Evolutionary conservation across 306 rosid genomes (phyloP), one percentile per base, ranked within the genome.

Genomic region (Begonia masoniana): DNA sequence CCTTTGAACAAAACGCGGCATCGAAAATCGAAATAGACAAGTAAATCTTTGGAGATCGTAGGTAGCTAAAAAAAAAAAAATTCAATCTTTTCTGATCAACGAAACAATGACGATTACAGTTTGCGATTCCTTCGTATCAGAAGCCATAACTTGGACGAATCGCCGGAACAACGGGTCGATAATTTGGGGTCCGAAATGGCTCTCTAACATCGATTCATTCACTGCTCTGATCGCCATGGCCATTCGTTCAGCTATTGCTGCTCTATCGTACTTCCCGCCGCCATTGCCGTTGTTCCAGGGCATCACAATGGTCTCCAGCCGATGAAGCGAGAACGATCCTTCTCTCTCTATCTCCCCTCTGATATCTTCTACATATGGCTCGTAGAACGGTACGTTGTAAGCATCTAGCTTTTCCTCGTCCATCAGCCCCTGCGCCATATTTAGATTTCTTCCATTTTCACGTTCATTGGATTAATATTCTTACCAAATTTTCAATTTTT

Each of bases 111-210:
- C 23, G 50, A 45, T 59, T n/a, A 59, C 47, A 59, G 48, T 43
- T 9, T 59, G 54, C 46, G 50, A 54, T 11, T 59, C 63, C 43
- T 19, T 59, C 9, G 55, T 14, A 59, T 59, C 63, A 49, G 55
- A 39, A 13, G 13, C 54, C 54, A 59, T 59, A n/a, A 59, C 47
- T 36, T 49, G 55, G 41, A 7, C 46, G 16, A 57, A 72, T 57
- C 69, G 69, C 1, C 19, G n/a, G 41, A 74, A 81, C 14, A 81
- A 56, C 3, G 68, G 65, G 9, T 81, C 77, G 17, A 71, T 59
- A 23, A 68, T 45, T 16, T 26, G 26, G 39, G 62, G 42, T 0
- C 77, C 76, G 55, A 81, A 74, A 9, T 58, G 69, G 0, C 4
- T 19, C 10, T 47, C 17, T 10, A 77, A 54, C 54, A 74, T 62